These are phyloP conservation scores for Andrographis paniculata DNA, from an alignment of 305 asterid genomes.

Conservation along the genomic window DNA sequence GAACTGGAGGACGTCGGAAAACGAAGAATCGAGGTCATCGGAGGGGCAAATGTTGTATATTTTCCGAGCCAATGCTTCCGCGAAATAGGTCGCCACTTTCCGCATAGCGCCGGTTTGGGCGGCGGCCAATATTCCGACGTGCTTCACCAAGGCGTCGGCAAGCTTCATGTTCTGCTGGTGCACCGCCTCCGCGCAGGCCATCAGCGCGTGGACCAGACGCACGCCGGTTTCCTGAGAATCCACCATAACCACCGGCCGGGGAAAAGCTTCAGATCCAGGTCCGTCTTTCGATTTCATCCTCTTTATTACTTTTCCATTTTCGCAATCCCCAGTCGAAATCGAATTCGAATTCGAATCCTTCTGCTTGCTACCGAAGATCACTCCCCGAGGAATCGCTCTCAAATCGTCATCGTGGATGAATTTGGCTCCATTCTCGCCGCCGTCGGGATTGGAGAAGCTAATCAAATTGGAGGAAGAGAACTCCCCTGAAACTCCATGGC, in stretches of 20 bases:
- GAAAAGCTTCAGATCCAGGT: conserved; percentile 13
- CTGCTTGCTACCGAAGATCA: neutral
- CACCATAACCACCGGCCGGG: conserved; percentile 41
- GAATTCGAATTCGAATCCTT: conserved; percentile 1
- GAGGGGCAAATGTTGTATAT: conserved; percentile 62
- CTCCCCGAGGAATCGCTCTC: conserved; percentile 35
- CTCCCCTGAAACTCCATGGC: conserved; percentile 20
- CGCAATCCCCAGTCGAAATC: neutral
- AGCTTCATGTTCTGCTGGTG: neutral
- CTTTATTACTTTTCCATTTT: conserved; percentile 21
- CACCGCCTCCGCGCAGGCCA: conserved; percentile 58
- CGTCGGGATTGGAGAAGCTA: conserved; percentile 31
- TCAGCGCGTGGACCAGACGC: conserved; percentile 59
- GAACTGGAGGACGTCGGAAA: conserved; percentile 49
- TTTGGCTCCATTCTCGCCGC: conserved; percentile 20
- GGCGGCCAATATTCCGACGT: conserved; percentile 57
- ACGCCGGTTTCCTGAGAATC: conserved; percentile 70
- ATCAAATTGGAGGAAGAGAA: conserved; percentile 17
- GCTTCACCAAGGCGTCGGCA: conserved; percentile 54
- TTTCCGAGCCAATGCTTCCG: conserved; percentile 60
- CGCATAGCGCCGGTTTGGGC: conserved; percentile 85
- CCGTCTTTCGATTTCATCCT: conserved; percentile 33
- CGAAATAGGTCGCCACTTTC: conserved; percentile 78
- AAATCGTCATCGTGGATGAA: conserved; percentile 53
- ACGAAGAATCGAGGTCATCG: conserved; percentile 27